Percentiles rank a stretch among this genome's conserved stretches.
These are phyloP conservation scores for Coemansia interrupta DNA, from an alignment of 192 early-diverging fungal genomes.

Conservation along the genomic window DNA sequence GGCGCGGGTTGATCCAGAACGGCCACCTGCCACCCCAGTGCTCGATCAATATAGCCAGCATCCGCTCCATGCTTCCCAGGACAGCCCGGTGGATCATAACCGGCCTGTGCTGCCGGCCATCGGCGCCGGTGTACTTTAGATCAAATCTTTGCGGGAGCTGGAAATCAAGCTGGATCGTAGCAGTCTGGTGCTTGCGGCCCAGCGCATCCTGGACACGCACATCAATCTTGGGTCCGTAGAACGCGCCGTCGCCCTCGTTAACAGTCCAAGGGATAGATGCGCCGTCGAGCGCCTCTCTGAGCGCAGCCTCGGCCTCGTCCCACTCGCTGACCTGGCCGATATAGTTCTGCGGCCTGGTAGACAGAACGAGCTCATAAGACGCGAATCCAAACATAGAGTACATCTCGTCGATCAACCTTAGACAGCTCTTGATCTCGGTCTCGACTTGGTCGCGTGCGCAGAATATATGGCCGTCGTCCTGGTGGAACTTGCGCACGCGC, in stretches of 20 bases:
- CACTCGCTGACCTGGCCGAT: constrained; percentile 76
- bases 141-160: constrained; percentile 85
- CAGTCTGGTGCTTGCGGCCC: constrained; percentile 84
- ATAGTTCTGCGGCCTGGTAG: constrained; percentile 74
- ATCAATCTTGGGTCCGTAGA: constrained; percentile 97
- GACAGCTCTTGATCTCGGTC: constrained; percentile 70
- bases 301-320: constrained; percentile 71
- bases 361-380: constrained; percentile 72
- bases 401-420: constrained; percentile 75
- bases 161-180: constrained; percentile 94
- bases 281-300: constrained; percentile 65
- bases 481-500: constrained; percentile 89
- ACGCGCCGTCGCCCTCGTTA: constrained; percentile 87
- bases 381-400: constrained; percentile 78
- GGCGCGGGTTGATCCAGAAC: constrained; percentile 90
- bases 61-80: constrained; percentile 86
- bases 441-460: constrained; percentile 77
- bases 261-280: constrained; percentile 63
- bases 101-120: constrained; percentile 64
- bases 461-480: constrained; percentile 97
- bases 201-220: constrained; percentile 77
- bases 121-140: constrained; percentile 68
- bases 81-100: constrained; percentile 95
- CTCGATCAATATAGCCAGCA: constrained; percentile 93
- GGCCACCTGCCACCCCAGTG: constrained; percentile 90